Base-by-base conservation (phyloP, 345 rosid species). In the Citrus cavaleriei region DNA sequence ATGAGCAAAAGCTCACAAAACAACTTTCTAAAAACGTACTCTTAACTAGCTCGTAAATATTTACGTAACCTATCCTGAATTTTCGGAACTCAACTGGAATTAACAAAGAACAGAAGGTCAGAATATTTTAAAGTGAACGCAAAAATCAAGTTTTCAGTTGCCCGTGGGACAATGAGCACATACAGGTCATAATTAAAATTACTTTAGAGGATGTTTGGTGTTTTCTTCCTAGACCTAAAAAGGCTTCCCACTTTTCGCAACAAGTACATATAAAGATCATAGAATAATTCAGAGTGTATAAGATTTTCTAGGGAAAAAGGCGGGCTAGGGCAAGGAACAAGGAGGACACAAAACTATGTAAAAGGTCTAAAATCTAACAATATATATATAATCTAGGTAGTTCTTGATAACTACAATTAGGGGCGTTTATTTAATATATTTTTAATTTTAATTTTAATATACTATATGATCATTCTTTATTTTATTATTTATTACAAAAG, bases 221-320 rank as follows among this genome's bases (percentile, higher is more conserved):
- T 76, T 35, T 67, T 67, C 35, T 67, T 66, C 64, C 35, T n/a
- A 12, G 5, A 37, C 65, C 55, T 42, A 62, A 74, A 82, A 82
- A 65, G 82, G 25, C 22, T 8, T 55, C 60, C 46, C 28, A 75
- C 80, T 83, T 83, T 83, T 83, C 30, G 34, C 25, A 37, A 28
- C 5, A 27, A 67, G 58, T 54, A 35, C 54, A 38, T 4, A 19
- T 54, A 24, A 2, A 34, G 49, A 32, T 34, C 32, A 65, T 76
- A 42, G 7, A 81, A 75, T 82, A 79, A 21, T 30, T 4, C 21
- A 75, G n/a, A 21, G 40, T 3, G 54, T 38, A 21, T 19, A 38
- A 78, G 76, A n/a, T 67, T 82, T 82, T 65, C 86, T 57, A 85
- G 78, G 81, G 71, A 35, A 64, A 80, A 80, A 58, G 74, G 80